Evolutionary conservation across 225 moss, liverwort and hornwort species (phyloP).

Genomic region (Rhytidiadelphus loreus): DNA sequence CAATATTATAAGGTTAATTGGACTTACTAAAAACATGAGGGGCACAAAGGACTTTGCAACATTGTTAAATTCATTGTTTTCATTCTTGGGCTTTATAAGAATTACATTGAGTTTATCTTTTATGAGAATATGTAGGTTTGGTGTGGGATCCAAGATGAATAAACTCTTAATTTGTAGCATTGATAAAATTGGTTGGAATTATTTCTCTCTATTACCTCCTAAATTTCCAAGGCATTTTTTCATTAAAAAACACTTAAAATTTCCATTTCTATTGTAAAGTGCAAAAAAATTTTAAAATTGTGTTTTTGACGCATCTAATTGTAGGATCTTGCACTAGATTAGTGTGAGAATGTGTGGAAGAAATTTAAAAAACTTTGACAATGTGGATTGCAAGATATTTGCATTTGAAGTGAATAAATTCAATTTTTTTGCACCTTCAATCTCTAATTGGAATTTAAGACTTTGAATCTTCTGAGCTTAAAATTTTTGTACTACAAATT

Average conservation of each 20-base stretch:
- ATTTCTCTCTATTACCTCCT: background rate
- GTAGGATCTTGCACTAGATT: no score
- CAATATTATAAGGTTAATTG: background rate
- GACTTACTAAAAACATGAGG: background rate
- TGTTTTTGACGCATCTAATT: accelerated
- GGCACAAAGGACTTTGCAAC: background rate
- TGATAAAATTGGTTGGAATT: background rate
- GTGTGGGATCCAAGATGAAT: background rate
- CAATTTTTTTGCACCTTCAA: accelerated
- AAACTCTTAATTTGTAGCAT: background rate
- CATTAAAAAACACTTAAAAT: background rate
- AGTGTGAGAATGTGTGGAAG: background rate
- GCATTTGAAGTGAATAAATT: background rate
- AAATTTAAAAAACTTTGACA: background rate
- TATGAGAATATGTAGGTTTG: accelerated
- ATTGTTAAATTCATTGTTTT: no score
- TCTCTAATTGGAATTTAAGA: accelerated
- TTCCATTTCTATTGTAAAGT: background rate
- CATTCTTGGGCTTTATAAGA: no score
- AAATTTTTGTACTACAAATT: background rate
- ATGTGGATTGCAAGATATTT: background rate
- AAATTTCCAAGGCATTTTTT: background rate
- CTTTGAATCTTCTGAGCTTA: background rate
- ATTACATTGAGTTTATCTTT: accelerated
- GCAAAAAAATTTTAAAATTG: background rate